Conservation (phyloP, 2,329 filamentous ascomycete species). For the Cladorrhinum sp. region DNA sequence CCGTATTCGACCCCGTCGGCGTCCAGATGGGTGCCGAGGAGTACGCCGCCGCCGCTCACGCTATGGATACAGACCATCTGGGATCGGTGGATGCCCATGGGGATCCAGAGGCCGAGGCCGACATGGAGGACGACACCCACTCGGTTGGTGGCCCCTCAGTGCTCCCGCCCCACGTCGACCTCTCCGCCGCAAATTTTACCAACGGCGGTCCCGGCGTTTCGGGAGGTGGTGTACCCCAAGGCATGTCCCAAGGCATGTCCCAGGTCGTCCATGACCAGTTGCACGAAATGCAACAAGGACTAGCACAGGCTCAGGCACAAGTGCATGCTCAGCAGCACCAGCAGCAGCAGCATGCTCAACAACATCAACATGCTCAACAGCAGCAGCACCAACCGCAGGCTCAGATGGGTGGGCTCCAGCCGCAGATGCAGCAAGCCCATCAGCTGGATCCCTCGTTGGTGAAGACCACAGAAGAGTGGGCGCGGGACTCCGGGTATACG, state of each 20-base stretch:
- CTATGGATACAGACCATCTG: slow-evolving; percentile 25
- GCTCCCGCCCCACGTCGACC: slow-evolving; percentile 28
- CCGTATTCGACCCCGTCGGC: slow-evolving; percentile 22
- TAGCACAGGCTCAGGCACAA: slow-evolving; percentile 27
- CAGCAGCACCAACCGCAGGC: slow-evolving; percentile 19
- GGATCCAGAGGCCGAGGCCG: slow-evolving; percentile 27
- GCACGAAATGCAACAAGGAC: slow-evolving; percentile 22
- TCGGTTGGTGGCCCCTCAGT: slow-evolving; percentile 16
- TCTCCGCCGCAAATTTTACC: slow-evolving; percentile 33
- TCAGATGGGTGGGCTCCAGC: slow-evolving; percentile 18
- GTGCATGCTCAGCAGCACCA: slow-evolving; percentile 28
- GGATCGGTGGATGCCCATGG: slow-evolving; percentile 23
- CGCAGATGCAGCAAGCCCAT: slow-evolving; percentile 17
- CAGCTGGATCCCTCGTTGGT: slow-evolving; percentile 26
- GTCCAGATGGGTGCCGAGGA: slow-evolving; percentile 25
- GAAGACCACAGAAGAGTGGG: slow-evolving; percentile 47
- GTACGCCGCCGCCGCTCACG: slow-evolving; percentile 33
- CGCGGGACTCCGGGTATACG: slow-evolving; percentile 45
- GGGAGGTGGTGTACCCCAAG: slow-evolving; percentile 14
- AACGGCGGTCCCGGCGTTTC: slow-evolving; percentile 28
- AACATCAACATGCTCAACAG: slow-evolving; percentile 13
- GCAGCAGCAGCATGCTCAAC: slow-evolving; percentile 25
- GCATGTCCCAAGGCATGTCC: slow-evolving; percentile 3
- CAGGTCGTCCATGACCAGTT: slow-evolving; percentile 29
- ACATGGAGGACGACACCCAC: slow-evolving; percentile 26